phyloP scores from a whole-genome alignment of 73 alveolate genomes.

The Tetrahymena thermophila region DNA sequence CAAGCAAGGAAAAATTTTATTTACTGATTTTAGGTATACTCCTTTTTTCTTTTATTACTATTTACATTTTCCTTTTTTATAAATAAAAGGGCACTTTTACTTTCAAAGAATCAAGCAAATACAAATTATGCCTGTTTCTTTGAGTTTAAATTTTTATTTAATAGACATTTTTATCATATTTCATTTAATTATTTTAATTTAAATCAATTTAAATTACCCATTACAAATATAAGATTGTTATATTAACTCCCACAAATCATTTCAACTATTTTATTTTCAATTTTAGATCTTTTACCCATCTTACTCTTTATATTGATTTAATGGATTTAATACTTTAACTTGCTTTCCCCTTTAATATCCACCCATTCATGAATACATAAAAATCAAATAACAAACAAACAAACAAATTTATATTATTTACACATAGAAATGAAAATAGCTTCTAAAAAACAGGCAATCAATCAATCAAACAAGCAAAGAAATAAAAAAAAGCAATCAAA shows the following conservation, averaged over 20 bases:
- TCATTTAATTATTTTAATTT: neutral
- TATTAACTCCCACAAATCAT: constrained; percentile 1
- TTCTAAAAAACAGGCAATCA: neutral
- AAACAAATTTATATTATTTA: too few species aligned
- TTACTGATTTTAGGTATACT: neutral
- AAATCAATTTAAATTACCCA: neutral
- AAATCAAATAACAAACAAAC: neutral
- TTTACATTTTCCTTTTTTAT: neutral
- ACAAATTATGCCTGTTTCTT: neutral
- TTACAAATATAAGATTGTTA: neutral
- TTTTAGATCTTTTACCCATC: neutral
- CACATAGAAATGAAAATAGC: too few species aligned
- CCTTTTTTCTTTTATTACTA: neutral
- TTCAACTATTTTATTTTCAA: neutral
- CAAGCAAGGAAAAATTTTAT: neutral
- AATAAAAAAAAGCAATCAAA: too few species aligned
- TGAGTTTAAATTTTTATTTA: neutral
- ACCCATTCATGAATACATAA: neutral
- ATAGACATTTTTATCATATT: neutral
- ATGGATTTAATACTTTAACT: neutral
- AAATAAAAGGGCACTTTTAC: neutral
- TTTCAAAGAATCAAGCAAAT: neutral
- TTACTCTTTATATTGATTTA: neutral
- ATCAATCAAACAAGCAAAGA: neutral
- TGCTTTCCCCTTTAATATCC: neutral